Evolutionary conservation across 2,329 filamentous ascomycete species (phyloP), one percentile per base, ranked within the genome.

Genomic region (Ophiocordyceps camponoti-floridani): DNA sequence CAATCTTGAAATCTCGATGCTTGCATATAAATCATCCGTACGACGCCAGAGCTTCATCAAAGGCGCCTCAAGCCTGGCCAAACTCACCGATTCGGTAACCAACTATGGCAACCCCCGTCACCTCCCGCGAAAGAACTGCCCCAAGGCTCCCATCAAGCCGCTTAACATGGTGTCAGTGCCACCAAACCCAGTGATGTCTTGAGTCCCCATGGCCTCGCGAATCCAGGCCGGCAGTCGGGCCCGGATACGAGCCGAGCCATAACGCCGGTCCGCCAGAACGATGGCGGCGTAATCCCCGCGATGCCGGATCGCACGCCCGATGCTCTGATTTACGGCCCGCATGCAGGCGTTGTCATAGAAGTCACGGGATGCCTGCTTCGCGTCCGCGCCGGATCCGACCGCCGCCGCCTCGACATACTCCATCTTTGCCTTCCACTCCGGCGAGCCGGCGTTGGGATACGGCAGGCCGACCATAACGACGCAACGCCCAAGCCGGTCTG

Each of bases 311-410:
- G 87, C 91, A 47, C 91, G 71, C 1, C 91, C 91, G 52, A 98
- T 88, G 56, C 85, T 91, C 66, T 98, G 91, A 59, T 98, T 98
- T 4, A 98, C 91, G 4, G 88, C 86, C 37, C 91, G 73, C 88
- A 98, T 95, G 59, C 88, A 95, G 0, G 85, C 77, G 57, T 96
- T 96, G 59, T 95, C 87, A 57, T 93, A 94, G 56, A 85, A 94
- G 48, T 89, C 84, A 44, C 81, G 68, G 2, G 82, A 79, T 4
- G 79, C 65, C 51, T 73, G 68, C 52, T 75, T 78, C 1, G 49
- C 45, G 4, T 47, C 45, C 2, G 58, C 61, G 35, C 56, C 51
- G 2, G 63, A 62, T 2, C 58, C 52, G 0, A 65, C 49, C 0
- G 67, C 68, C 1, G 68, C 78, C 0, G 74, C 66, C 54, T 94